phyloP scores from a whole-genome alignment of 306 rosid genomes.

The Comarum palustre region DNA sequence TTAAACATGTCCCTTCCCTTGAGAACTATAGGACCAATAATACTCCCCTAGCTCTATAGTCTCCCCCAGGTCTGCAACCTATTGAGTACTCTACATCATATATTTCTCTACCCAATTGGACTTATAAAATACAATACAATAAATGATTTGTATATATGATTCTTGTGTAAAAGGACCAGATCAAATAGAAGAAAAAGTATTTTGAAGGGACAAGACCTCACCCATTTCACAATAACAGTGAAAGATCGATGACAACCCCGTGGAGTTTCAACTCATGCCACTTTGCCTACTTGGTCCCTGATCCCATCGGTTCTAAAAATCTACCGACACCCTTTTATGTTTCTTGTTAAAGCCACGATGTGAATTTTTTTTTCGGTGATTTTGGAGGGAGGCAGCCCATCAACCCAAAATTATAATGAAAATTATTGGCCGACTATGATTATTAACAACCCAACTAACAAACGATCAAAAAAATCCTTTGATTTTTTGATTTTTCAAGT shows the following conservation, averaged over 20 bases:
- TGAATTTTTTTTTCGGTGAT: not conserved
- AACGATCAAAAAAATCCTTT: too few relatives aligned
- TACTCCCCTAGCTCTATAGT: not conserved
- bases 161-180: not conserved
- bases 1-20: not conserved
- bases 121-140: not conserved
- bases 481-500: too few relatives aligned
- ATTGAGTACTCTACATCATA: not conserved
- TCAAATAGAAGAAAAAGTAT: not conserved
- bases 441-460: too few relatives aligned
- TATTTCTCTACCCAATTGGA: not conserved
- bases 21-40: not conserved
- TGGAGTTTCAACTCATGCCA: not conserved
- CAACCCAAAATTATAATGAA: too few relatives aligned
- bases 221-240: not conserved
- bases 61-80: conserved; percentile 6
- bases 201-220: conserved; percentile 2
- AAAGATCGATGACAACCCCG: not conserved
- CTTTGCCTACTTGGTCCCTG: not conserved
- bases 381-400: too few relatives aligned
- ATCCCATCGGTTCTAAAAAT: not conserved
- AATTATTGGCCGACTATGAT: too few relatives aligned
- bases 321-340: conserved; percentile 6
- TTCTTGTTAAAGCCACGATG: not conserved
- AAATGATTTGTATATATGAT: not conserved